Evolutionary conservation across 2,329 filamentous ascomycete genomes (phyloP), one percentile per base, ranked within the genome.

Genomic region (Rhexocercosporidium sp.): DNA sequence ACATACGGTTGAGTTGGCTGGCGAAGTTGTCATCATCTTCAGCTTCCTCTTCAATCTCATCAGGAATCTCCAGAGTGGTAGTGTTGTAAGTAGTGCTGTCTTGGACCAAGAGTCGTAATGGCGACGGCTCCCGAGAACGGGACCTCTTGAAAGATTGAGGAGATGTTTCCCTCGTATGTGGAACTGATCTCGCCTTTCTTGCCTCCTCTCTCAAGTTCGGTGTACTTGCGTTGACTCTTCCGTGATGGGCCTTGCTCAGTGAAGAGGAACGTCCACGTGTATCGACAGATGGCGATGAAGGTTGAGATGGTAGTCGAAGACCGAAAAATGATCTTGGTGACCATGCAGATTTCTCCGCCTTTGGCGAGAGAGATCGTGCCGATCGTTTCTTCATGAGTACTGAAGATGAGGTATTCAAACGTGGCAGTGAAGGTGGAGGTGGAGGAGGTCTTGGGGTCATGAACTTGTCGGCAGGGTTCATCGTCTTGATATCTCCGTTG

Each of bases 391-490:
- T 72, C 3, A 62, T 27, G 22, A 78, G 78, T 44, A 77, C 69
- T 2, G 76, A 74, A 16, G 81, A 79, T 31, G 82, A 82, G 9
- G 83, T 84, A 56, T 80, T 80, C 59, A 84, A 72, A 34, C 81
- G 80, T 22, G 80, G 75, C 27, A 81, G 74, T n/a, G 70, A 65
- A 81, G 87, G 81, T 70, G 82, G 81, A 18, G 82, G 81, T 1
- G 83, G 81, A 22, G 85, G 83, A 25, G 88, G 86, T 62, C 89
- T 84, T 12, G 91, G 92, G 37, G 90, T 88, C 72, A 88, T 82
- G 77, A 89, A 96, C 76, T 91, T 93, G 80, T 93, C 91, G 34
- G 86, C 82, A 0, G 93, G 93, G 73, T 95, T 87, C 86, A 94
- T 91, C 1, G 92, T 96, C 76, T 88, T 91, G 73, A 86, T 86